Evolutionary conservation across 2,329 filamentous ascomycete genomes (phyloP).

Genomic region (Trichoderma sp.): DNA sequence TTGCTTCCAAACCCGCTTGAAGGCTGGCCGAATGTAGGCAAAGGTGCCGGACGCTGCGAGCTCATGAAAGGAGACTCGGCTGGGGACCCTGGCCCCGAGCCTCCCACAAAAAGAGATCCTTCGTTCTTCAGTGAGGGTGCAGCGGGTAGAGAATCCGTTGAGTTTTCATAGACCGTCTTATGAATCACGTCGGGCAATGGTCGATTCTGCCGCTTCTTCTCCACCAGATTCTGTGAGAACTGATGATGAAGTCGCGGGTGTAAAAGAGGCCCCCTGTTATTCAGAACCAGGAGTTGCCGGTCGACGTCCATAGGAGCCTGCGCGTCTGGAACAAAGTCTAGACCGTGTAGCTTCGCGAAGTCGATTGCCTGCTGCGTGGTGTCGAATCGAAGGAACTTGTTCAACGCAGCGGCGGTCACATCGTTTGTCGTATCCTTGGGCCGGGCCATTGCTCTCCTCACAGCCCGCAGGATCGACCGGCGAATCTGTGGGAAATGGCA

Average conservation of each 20-base stretch:
- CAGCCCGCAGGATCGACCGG: conserved; percentile 57
- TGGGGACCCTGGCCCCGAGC: conserved; percentile 22
- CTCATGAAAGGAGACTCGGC: neutral
- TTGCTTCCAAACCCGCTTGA: conserved; percentile 12
- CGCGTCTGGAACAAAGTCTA: conserved; percentile 51
- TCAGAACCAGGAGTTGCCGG: conserved; percentile 49
- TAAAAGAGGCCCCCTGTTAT: conserved; percentile 48
- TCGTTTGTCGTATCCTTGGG: conserved; percentile 61
- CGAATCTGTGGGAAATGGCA: conserved; percentile 66
- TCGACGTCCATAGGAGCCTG: conserved; percentile 42
- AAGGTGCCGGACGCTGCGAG: conserved; percentile 15
- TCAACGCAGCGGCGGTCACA: conserved; percentile 59
- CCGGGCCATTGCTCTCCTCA: conserved; percentile 59
- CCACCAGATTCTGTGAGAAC: conserved; percentile 60
- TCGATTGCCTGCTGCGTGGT: conserved; percentile 65
- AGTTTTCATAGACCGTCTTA: conserved; percentile 53
- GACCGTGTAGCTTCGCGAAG: conserved; percentile 62
- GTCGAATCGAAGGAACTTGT: conserved; percentile 66
- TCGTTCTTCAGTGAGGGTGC: conserved; percentile 30
- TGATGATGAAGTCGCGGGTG: conserved; percentile 57
- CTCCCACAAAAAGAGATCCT: conserved; percentile 38
- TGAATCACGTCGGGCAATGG: conserved; percentile 60
- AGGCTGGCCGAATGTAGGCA: conserved; percentile 9
- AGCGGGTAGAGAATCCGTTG: conserved; percentile 25
- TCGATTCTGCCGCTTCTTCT: conserved; percentile 58